Evolutionary conservation across 371 early-diverging fungal species (phyloP), one percentile per base, ranked within the genome.

Genomic region (Mycotypha africana): DNA sequence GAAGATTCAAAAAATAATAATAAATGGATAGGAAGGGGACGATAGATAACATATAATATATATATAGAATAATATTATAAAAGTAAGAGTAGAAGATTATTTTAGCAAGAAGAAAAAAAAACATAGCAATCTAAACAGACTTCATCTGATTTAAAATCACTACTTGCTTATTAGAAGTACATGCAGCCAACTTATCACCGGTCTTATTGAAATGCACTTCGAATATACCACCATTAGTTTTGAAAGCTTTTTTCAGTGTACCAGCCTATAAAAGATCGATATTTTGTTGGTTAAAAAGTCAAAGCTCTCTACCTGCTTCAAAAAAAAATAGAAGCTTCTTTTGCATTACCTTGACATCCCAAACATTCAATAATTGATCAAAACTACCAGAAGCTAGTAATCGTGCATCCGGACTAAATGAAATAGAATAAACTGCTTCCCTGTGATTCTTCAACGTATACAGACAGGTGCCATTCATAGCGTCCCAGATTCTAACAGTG

Each of bases 401-500:
- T 6, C 68, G 60, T 2, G 89, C 92, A 66, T 91, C 84, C 15
- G 92, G 88, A 37, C 85, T 89, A 57, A 96, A 96, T 9, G 93
- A 76, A 1, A 95, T 76, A 0, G 89, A 81, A 49, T 92, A 89
- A 0, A 97, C 87, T 4, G 90, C 79, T 50, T 86, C 87, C 1
- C 72, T 69, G 61, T 96, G 96, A 15, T 79, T 78, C 11, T 72
- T 57, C 11, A 96, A 70, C 0, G 79, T 79, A 31, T 88, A 84
- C n/a, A 93, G 44, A 51, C 88, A 88, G 1, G 73, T 63, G 4
- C 87, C 87, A 4, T 62, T 72, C 1, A 71, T 57, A 0, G 83
- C 85, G 68, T 95, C 93, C 97, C 97, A 98, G 11, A 98, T 55
- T 19, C 92, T 79, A 6, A 92, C 85, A 1, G 88, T 87, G 8